These are phyloP conservation scores for Amanita rimosa DNA, from an alignment of 768 basidiomycete genomes.

Conservation along the genomic window DNA sequence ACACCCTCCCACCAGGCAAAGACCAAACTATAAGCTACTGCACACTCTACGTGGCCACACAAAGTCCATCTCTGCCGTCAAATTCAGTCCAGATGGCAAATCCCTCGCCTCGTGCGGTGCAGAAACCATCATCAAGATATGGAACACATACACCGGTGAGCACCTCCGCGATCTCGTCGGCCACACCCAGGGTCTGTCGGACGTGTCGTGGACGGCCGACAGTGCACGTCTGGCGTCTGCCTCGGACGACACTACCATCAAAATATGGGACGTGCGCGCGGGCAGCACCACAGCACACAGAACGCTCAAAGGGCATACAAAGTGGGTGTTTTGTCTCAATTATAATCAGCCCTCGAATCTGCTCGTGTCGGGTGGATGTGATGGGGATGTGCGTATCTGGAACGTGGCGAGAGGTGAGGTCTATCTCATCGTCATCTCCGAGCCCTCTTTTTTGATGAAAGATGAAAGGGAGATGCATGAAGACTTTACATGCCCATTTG, in stretches of 20 bases:
- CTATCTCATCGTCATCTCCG: not conserved
- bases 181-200: constrained; percentile 77
- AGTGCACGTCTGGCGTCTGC: constrained; percentile 78
- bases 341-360: constrained; percentile 84
- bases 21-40: constrained; percentile 59
- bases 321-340: constrained; percentile 86
- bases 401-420: constrained; percentile 63
- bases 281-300: constrained; percentile 48
- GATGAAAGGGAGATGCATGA: constrained; percentile 63
- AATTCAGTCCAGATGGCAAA: constrained; percentile 85
- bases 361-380: constrained; percentile 86
- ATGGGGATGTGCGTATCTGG: constrained; percentile 91
- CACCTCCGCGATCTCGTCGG: constrained; percentile 65
- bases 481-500: constrained; percentile 83
- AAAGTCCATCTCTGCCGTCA: constrained; percentile 77
- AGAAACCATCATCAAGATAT: constrained; percentile 71
- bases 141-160: constrained; percentile 73
- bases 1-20: constrained; percentile 20
- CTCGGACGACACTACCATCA: constrained; percentile 83
- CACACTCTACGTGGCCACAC: constrained; percentile 70
- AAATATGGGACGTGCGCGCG: constrained; percentile 85
- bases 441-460: not conserved
- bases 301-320: constrained; percentile 70
- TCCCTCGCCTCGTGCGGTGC: constrained; percentile 79
- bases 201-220: constrained; percentile 83